Evolutionary conservation across 2,329 filamentous ascomycete species (phyloP).

Genomic region (Alternaria atra): DNA sequence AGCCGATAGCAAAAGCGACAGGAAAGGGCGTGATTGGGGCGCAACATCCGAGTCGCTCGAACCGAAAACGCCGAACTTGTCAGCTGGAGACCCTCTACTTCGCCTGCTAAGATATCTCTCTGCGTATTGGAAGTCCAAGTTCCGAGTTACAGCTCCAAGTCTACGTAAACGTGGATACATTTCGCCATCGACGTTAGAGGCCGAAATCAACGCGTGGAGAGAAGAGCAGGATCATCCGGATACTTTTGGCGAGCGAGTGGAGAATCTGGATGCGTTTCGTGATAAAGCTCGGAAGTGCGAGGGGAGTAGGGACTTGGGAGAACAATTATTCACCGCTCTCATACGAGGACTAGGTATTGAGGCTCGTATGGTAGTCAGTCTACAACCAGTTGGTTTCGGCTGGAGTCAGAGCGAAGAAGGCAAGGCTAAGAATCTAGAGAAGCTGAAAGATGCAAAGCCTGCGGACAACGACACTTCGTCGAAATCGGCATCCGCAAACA

Average conservation of each 20-base stretch:
- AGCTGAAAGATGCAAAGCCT: conserved; percentile 22
- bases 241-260: conserved; percentile 79
- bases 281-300: conserved; percentile 72
- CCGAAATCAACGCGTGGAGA: conserved; percentile 75
- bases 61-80: conserved; percentile 76
- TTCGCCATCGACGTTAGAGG: conserved; percentile 75
- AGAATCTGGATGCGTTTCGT: conserved; percentile 73
- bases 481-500: conserved; percentile 10
- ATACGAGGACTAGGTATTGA: conserved; percentile 83
- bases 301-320: conserved; percentile 87
- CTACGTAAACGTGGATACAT: conserved; percentile 92
- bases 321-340: conserved; percentile 88
- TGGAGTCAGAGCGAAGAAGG: conserved; percentile 90
- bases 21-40: conserved; percentile 73
- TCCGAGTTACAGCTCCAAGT: conserved; percentile 78
- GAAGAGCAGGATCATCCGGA: conserved; percentile 68
- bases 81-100: conserved; percentile 81
- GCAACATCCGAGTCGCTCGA: conserved; percentile 74
- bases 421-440: conserved; percentile 55
- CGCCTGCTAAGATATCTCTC: conserved; percentile 78
- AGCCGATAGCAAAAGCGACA: conserved; percentile 52
- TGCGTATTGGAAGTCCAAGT: conserved; percentile 88
- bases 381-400: conserved; percentile 89
- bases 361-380: conserved; percentile 80
- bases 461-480: not conserved